Conservation (phyloP, 176 grass and related monocot genomes). For the Cocos nucifera region DNA sequence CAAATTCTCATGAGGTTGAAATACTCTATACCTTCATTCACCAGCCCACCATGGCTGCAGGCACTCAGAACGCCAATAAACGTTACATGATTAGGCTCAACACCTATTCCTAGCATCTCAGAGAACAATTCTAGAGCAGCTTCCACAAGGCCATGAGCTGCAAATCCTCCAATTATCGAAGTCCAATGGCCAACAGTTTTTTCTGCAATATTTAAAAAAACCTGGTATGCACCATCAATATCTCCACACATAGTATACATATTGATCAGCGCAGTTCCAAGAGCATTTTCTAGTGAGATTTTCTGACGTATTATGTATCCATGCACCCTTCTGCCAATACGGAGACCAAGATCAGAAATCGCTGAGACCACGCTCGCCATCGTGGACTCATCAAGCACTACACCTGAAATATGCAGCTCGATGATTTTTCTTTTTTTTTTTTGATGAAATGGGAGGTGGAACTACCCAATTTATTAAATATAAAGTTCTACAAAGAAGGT, state of each 20-base stretch:
- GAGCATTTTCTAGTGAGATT: conserved; percentile 26
- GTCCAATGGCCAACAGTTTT: conserved; percentile 54
- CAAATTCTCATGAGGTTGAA: conserved; percentile 44
- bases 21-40: conserved; percentile 37
- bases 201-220: conserved; percentile 24
- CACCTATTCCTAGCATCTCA: conserved; percentile 25
- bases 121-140: conserved; percentile 25
- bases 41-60: conserved; percentile 45
- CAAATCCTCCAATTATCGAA: conserved; percentile 29
- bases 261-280: conserved; percentile 34
- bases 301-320: conserved; percentile 16
- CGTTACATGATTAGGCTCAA: conserved; percentile 42
- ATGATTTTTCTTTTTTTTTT: too few relatives aligned
- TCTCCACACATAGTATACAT: conserved; percentile 49
- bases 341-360: conserved; percentile 22
- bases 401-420: conserved; percentile 35
- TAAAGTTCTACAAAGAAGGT: too few relatives aligned
- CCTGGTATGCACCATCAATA: conserved; percentile 22
- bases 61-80: conserved; percentile 45
- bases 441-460: too few relatives aligned
- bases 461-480: too few relatives aligned
- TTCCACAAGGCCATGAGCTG: conserved; percentile 32
- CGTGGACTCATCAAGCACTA: conserved; percentile 26
- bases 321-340: conserved; percentile 23
- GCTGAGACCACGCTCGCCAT: conserved; percentile 25